Percentiles rank a stretch among this genome's conserved stretches.
These are phyloP conservation scores for Lyophyllum atratum DNA, from an alignment of 768 basidiomycete species.

Conservation along the genomic window DNA sequence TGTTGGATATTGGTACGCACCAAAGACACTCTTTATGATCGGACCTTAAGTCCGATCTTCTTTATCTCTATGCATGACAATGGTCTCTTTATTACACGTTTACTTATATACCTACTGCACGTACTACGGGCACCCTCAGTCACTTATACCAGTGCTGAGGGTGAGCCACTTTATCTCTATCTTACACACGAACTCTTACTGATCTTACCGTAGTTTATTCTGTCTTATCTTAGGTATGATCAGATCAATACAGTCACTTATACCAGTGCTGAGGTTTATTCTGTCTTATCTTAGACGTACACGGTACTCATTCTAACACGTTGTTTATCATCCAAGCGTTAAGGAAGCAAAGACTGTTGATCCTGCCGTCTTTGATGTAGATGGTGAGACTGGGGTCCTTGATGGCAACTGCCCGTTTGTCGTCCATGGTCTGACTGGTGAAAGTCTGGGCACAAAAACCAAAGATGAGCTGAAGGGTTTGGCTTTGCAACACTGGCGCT, in stretches of 20 bases:
- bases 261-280: too few species aligned
- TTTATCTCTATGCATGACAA: background rate
- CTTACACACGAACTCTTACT: background rate
- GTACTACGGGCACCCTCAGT: background rate
- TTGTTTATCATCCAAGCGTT: too few species aligned
- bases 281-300: too few species aligned
- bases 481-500: slow-evolving; percentile 24
- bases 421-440: slow-evolving; percentile 36
- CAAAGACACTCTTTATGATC: background rate
- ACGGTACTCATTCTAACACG: too few species aligned
- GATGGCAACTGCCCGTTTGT: slow-evolving; percentile 34
- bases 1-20: background rate
- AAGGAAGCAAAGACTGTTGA: too few species aligned
- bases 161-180: background rate
- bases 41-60: background rate
- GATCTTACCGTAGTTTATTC: too few species aligned
- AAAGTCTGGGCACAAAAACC: slow-evolving; percentile 15
- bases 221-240: too few species aligned
- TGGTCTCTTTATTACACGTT: background rate
- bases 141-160: too few species aligned
- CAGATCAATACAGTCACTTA: too few species aligned
- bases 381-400: slow-evolving; percentile 23
- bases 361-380: background rate
- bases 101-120: background rate
- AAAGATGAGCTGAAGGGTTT: slow-evolving; percentile 17